Evolutionary conservation across 306 rosid species (phyloP).

Genomic region (Acacia melanoxylon): DNA sequence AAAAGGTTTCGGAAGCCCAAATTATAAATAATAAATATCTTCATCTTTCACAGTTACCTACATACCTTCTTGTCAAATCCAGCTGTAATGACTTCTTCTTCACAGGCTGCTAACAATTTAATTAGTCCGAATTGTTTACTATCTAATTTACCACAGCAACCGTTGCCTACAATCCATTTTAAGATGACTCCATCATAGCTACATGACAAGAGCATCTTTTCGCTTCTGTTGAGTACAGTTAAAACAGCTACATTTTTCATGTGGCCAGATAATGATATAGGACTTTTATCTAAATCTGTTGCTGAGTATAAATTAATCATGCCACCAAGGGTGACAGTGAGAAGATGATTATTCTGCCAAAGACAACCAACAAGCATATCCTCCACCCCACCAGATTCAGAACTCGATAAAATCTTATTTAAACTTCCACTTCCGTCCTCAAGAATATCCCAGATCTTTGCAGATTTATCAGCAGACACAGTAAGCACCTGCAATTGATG

Average conservation of each 20-base stretch:
- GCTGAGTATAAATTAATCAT: slow-evolving; percentile 66
- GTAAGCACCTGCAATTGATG: slow-evolving; percentile 67
- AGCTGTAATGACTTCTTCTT: slow-evolving; percentile 71
- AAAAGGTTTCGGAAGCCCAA: neutral
- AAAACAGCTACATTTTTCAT: slow-evolving; percentile 82
- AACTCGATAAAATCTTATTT: slow-evolving; percentile 53
- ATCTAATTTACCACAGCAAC: slow-evolving; percentile 73
- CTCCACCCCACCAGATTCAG: slow-evolving; percentile 82
- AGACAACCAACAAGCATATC: slow-evolving; percentile 95
- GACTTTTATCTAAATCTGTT: slow-evolving; percentile 68
- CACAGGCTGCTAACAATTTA: slow-evolving; percentile 71
- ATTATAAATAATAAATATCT: neutral
- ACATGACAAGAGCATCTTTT: slow-evolving; percentile 75
- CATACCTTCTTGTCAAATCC: slow-evolving; percentile 96
- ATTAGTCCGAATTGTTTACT: slow-evolving; percentile 78
- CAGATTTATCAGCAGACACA: slow-evolving; percentile 97
- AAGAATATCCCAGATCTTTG: slow-evolving; percentile 82
- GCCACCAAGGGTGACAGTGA: slow-evolving; percentile 91
- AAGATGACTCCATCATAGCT: slow-evolving; percentile 89
- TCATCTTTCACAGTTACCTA: slow-evolving; percentile 47
- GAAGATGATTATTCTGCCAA: slow-evolving; percentile 85
- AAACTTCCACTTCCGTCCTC: slow-evolving; percentile 78
- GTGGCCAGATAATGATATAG: slow-evolving; percentile 72
- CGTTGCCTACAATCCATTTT: slow-evolving; percentile 84
- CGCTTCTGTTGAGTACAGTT: slow-evolving; percentile 61